phyloP scores from a whole-genome alignment of 2,329 filamentous ascomycete species.

The Ophiostoma sp. region DNA sequence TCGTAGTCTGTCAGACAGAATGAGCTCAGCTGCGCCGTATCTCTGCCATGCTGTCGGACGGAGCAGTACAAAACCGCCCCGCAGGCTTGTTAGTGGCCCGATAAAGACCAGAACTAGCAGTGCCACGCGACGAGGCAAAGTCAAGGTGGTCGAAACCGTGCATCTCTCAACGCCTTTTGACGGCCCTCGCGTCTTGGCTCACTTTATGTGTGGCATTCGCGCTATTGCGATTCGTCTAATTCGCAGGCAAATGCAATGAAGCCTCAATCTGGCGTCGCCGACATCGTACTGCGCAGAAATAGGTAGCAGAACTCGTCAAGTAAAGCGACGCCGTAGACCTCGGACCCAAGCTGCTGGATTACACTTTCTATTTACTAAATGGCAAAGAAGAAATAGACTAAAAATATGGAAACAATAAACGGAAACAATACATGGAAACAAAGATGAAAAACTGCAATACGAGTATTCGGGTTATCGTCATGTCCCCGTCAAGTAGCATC shows the following conservation, averaged over 20 bases:
- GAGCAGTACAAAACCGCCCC: not conserved
- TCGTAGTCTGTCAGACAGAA: not conserved
- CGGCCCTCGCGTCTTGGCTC: no score
- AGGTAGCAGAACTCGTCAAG: not conserved
- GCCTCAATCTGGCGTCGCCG: not conserved
- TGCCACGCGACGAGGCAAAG: conserved; percentile 3
- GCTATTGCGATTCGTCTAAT: no score
- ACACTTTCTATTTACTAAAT: not conserved
- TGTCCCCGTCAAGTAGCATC: not conserved
- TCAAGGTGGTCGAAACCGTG: not conserved
- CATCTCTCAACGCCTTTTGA: no score
- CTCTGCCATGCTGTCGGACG: not conserved
- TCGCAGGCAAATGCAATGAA: no score
- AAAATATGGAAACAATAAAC: not conserved
- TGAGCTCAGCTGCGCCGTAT: not conserved
- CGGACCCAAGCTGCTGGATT: no score
- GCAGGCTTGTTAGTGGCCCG: not conserved
- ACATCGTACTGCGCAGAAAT: not conserved
- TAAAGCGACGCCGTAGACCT: no score
- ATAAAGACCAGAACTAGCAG: not conserved
- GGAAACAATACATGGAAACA: not conserved
- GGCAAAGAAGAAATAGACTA: not conserved
- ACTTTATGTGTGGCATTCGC: no score
- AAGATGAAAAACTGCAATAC: conserved; percentile 3
- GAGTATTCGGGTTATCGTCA: not conserved